Conservation (phyloP, 371 early-diverging fungal species). For the Mucor lusitanicus region DNA sequence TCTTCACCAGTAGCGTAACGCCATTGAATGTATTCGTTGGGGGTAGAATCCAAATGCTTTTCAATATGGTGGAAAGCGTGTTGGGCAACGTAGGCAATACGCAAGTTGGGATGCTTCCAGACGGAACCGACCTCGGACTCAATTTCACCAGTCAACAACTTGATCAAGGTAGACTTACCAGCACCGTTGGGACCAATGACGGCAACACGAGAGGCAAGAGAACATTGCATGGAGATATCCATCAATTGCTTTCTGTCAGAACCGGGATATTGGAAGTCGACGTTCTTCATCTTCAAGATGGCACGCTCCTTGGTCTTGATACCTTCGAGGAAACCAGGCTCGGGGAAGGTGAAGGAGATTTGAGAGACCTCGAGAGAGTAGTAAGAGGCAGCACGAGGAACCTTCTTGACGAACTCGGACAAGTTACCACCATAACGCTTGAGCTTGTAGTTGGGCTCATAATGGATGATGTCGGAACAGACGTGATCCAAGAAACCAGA, state of each 20-base stretch:
- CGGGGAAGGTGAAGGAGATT: conserved; percentile 65
- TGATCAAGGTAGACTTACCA: conserved; percentile 82
- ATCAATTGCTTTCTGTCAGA: conserved; percentile 51
- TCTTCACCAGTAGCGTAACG: conserved; percentile 81
- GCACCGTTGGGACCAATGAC: conserved; percentile 79
- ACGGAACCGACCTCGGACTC: conserved; percentile 66
- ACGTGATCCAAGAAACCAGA: conserved; percentile 85
- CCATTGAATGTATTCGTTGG: conserved; percentile 86
- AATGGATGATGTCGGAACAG: conserved; percentile 83
- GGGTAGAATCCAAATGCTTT: conserved; percentile 76
- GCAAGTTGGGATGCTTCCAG: conserved; percentile 78
- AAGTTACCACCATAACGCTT: conserved; percentile 84
- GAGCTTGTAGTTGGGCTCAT: conserved; percentile 70
- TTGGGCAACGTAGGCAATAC: conserved; percentile 88
- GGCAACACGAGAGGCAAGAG: conserved; percentile 69
- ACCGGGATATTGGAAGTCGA: conserved; percentile 70
- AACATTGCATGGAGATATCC: conserved; percentile 63
- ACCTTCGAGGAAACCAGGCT: conserved; percentile 73
- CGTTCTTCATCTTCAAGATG: conserved; percentile 65
- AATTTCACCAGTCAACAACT: conserved; percentile 79
- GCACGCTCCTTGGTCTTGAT: conserved; percentile 75
- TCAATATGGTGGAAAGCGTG: conserved; percentile 88
- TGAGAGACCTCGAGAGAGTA: conserved; percentile 63
- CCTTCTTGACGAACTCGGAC: conserved; percentile 78
- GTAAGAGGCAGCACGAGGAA: conserved; percentile 78